Evolutionary conservation across 768 basidiomycete species (phyloP).

Genomic region (Kondoa subrosea): DNA sequence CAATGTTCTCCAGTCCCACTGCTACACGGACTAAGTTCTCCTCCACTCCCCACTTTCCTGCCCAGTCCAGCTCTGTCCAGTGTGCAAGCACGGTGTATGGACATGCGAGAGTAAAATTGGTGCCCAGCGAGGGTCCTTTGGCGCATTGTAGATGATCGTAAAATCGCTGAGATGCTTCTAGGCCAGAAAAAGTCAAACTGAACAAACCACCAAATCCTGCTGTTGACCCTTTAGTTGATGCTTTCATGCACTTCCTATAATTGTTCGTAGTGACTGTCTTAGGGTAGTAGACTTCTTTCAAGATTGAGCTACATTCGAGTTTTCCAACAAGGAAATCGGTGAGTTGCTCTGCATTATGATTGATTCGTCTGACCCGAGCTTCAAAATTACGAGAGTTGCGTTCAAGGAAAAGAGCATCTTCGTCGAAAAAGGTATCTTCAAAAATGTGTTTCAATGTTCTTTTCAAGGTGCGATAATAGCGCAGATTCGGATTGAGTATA

Average conservation of each 20-base stretch:
- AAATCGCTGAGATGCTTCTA: slow-evolving; percentile 34
- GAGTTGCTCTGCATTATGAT: slow-evolving; percentile 61
- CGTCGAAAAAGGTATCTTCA: slow-evolving; percentile 73
- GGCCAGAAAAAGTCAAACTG: slow-evolving; percentile 47
- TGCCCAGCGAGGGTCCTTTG: slow-evolving; percentile 71
- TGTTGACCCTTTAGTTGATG: slow-evolving; percentile 30
- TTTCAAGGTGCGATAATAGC: slow-evolving; percentile 53
- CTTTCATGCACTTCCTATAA: slow-evolving; percentile 52
- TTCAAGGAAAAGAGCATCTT: slow-evolving; percentile 93
- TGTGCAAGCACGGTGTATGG: slow-evolving; percentile 89
- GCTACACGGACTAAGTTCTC: slow-evolving; percentile 66
- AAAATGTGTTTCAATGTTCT: slow-evolving; percentile 43
- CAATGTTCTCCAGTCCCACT: slow-evolving; percentile 69
- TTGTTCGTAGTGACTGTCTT: slow-evolving; percentile 56
- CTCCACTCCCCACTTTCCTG: slow-evolving; percentile 69
- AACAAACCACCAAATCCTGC: slow-evolving; percentile 37
- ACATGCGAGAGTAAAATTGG: slow-evolving; percentile 87
- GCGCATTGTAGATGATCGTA: slow-evolving; percentile 55
- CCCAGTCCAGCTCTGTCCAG: slow-evolving; percentile 80
- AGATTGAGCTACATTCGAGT: slow-evolving; percentile 34
- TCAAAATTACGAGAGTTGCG: slow-evolving; percentile 90
- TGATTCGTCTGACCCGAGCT: slow-evolving; percentile 55
- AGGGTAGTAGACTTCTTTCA: slow-evolving; percentile 80
- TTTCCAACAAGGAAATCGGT: slow-evolving; percentile 51
- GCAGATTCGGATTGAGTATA: slow-evolving; percentile 63